Evolutionary conservation across 768 basidiomycete genomes (phyloP), one percentile per base, ranked within the genome.

Genomic region (Gyrodon lividus): DNA sequence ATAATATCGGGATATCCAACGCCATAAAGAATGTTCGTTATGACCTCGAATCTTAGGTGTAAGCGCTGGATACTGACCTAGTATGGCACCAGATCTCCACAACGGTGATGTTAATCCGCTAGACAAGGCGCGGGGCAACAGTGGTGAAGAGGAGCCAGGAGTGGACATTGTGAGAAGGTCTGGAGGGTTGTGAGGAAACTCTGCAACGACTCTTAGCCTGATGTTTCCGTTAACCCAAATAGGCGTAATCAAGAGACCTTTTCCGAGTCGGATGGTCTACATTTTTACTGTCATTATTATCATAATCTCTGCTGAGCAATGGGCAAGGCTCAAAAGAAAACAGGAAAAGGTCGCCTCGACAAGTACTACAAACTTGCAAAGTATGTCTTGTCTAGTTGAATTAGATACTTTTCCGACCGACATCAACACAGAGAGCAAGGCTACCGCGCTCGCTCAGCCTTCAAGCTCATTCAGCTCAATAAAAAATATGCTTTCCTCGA

Each of bases 381-480:
- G 90, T 92, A 62, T 37, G 42, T 50, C 9, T 55, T 28, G 37
- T 17, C 16, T 34, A 19, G 53, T 53, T 48, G 33, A 44, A 34
- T 55, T 12, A 28, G 24, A 24, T 34, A 53, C 20, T 10, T 35
- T 12, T 31, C 19, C 57, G 23, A 59, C 55, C 51, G 30, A 54
- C 46, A 51, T 41, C 44, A 33, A 57, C 50, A 39, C 66, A 98
- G 95, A 72, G 96, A 98, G 75, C 97, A 99, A 77, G 97, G 97
- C 55, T 99, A 95, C 69, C 90, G 97, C 56, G 97, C 97, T 60
- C 97, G 97, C 78, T 99, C 97, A 14, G 97, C 97, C 2, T 96
- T 96, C 86, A 99, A 99, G 73, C 82, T 99, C 52, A 93, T 99
- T 52, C 97, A 99, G 71, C 75, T 99, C 55, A 98, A 99, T 78